Conservation (phyloP, 1,139 yeast species). For the Blastobotrys apis region DNA sequence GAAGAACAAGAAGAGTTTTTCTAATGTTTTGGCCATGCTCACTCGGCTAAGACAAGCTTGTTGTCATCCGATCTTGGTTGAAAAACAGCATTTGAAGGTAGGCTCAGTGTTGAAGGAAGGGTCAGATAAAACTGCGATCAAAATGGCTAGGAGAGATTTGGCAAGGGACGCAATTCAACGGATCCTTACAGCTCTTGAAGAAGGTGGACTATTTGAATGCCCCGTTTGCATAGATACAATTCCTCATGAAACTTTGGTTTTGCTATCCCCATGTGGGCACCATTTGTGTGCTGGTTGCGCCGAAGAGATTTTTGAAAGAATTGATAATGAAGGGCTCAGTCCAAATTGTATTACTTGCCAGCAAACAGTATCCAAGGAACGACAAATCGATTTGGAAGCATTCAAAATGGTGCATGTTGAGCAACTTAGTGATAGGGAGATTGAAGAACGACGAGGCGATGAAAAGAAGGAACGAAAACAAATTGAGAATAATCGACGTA, state of each 20-base stretch:
- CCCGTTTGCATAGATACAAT: conserved; percentile 63
- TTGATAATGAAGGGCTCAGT: not conserved
- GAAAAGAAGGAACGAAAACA: conserved; percentile 3
- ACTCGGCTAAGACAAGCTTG: conserved; percentile 87
- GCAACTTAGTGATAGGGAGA: conserved; percentile 23
- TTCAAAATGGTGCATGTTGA: conserved; percentile 27
- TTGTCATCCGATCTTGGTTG: conserved; percentile 74
- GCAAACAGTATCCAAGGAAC: conserved; percentile 16
- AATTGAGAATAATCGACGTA: conserved; percentile 5
- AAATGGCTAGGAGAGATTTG: conserved; percentile 17
- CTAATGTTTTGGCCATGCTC: conserved; percentile 65
- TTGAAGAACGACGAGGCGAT: conserved; percentile 17
- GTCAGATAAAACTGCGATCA: conserved; percentile 16
- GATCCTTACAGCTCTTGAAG: conserved; percentile 8
- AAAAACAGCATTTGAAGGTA: conserved; percentile 39
- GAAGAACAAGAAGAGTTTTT: conserved; percentile 38
- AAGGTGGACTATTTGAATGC: conserved; percentile 47
- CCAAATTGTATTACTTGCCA: conserved; percentile 3
- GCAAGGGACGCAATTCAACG: not conserved
- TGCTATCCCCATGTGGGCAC: conserved; percentile 35
- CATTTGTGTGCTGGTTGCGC: conserved; percentile 32
- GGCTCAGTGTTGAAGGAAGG: conserved; percentile 27
- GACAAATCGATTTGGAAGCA: conserved; percentile 25
- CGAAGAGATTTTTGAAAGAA: conserved; percentile 1
- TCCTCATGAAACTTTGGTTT: conserved; percentile 42